Percentiles rank a stretch among this genome's conserved stretches.
phyloP scores from a whole-genome alignment of 129 eudicot species.

The Gnaphalium uliginosum region DNA sequence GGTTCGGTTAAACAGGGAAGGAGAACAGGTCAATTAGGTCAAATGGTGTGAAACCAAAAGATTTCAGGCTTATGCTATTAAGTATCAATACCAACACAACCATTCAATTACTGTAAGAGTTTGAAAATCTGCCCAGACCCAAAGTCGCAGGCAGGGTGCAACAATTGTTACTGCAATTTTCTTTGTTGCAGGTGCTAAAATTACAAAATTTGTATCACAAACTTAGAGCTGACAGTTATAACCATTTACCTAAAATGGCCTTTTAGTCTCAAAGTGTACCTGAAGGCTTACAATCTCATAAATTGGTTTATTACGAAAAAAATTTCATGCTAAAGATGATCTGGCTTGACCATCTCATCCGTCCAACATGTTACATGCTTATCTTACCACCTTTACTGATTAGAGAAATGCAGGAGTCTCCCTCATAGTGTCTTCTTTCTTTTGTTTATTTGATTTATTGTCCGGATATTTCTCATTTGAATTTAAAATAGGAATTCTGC shows the following conservation, averaged over 20 bases:
- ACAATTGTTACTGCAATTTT: too few species aligned
- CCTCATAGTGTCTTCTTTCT: background rate
- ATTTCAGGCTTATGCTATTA: background rate
- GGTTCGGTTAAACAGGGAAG: background rate
- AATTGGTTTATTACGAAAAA: too few species aligned
- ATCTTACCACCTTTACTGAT: background rate
- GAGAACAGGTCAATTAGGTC: background rate
- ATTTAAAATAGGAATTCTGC: conserved; percentile 72
- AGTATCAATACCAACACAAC: too few species aligned
- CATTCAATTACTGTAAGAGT: too few species aligned
- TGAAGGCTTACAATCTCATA: too few species aligned
- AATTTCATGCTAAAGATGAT: background rate
- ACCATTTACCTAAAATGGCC: too few species aligned
- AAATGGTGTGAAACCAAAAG: background rate
- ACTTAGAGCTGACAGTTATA: too few species aligned
- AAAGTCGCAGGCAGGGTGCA: too few species aligned
- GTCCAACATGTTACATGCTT: background rate
- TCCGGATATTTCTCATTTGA: conserved; percentile 9
- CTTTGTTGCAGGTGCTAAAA: background rate
- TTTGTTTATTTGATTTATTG: background rate
- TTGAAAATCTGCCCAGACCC: too few species aligned
- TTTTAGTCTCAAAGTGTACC: too few species aligned
- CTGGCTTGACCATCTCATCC: background rate
- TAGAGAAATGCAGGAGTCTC: conserved; percentile 9
- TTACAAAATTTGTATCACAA: too few species aligned